A percentile compares a stretch with the other conserved stretches of the same genome.
Evolutionary conservation across 2,329 filamentous ascomycete genomes (phyloP).

Genomic region (Aspergillus tubingensis): DNA sequence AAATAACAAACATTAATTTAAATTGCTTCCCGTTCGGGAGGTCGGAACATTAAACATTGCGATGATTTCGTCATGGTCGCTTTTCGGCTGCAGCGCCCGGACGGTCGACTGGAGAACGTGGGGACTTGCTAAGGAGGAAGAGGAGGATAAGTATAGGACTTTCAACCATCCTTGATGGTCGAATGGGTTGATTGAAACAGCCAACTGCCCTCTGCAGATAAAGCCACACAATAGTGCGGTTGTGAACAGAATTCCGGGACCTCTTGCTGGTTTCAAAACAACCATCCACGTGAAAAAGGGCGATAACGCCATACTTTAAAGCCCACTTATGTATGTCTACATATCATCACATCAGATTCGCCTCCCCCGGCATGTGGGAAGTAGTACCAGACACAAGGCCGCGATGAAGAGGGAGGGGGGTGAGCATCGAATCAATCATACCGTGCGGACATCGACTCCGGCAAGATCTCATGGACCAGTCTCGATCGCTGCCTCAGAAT

Average conservation of each 20-base stretch:
- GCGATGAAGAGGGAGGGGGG: not conserved
- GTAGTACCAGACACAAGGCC: too few species aligned
- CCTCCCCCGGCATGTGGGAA: not conserved
- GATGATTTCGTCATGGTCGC: constrained; percentile 11
- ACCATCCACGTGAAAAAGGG: not conserved
- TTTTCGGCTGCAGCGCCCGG: constrained; percentile 11
- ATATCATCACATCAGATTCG: not conserved
- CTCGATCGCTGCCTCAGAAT: not conserved
- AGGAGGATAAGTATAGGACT: too few species aligned
- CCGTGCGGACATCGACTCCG: not conserved
- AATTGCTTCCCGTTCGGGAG: not conserved
- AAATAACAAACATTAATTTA: not conserved
- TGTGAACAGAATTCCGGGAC: too few species aligned
- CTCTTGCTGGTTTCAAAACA: not conserved
- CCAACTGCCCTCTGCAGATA: too few species aligned
- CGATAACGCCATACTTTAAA: not conserved
- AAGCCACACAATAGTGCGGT: too few species aligned
- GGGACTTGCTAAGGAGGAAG: not conserved
- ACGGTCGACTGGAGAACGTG: constrained; percentile 6
- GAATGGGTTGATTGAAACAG: too few species aligned
- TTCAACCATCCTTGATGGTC: too few species aligned
- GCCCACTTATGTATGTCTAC: not conserved
- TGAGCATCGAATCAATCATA: not conserved
- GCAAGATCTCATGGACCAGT: not conserved
- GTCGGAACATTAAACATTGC: constrained; percentile 4